A percentile compares a stretch with the other conserved stretches of the same genome.
phyloP scores from a whole-genome alignment of 495 filamentous ascomycete species.

The Glarea lozoyensis region DNA sequence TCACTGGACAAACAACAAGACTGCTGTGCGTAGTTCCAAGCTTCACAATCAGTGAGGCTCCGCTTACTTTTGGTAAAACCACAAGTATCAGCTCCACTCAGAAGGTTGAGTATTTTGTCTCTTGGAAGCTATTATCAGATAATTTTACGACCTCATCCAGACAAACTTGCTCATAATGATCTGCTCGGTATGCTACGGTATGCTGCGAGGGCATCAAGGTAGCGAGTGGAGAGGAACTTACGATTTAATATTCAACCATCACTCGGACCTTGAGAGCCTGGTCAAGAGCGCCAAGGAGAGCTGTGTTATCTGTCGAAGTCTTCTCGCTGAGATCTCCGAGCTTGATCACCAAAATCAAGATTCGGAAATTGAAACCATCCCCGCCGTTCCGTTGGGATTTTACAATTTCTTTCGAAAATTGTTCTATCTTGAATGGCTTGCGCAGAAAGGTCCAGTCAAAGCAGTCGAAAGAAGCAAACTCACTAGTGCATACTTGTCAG shows the following conservation, averaged over 20 bases:
- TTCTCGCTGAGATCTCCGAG: not conserved
- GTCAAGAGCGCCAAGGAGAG: not conserved
- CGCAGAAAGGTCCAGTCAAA: too few relatives aligned
- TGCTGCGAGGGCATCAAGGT: slow-evolving; percentile 1
- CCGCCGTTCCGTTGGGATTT: not conserved
- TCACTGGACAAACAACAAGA: too few relatives aligned
- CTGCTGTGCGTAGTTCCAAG: too few relatives aligned
- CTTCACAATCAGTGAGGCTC: too few relatives aligned
- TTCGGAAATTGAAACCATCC: not conserved
- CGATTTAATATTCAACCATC: slow-evolving; percentile 4
- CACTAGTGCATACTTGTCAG: not conserved
- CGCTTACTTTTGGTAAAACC: too few relatives aligned
- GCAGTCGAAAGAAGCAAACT: too few relatives aligned
- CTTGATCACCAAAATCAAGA: not conserved
- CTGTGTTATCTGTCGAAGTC: slow-evolving; percentile 4
- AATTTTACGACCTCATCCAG: too few relatives aligned
- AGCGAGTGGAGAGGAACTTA: slow-evolving; percentile 4
- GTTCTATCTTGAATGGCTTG: too few relatives aligned
- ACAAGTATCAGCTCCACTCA: too few relatives aligned
- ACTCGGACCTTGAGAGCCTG: slow-evolving; percentile 15
- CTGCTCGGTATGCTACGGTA: slow-evolving; percentile 2
- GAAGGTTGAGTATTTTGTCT: too few relatives aligned
- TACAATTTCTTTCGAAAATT: too few relatives aligned
- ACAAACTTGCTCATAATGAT: slow-evolving; percentile 9
- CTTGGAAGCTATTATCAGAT: too few relatives aligned